These are phyloP conservation scores for Calonectria pauciramosa DNA, from an alignment of 2,329 filamentous ascomycete genomes.

Conservation along the genomic window DNA sequence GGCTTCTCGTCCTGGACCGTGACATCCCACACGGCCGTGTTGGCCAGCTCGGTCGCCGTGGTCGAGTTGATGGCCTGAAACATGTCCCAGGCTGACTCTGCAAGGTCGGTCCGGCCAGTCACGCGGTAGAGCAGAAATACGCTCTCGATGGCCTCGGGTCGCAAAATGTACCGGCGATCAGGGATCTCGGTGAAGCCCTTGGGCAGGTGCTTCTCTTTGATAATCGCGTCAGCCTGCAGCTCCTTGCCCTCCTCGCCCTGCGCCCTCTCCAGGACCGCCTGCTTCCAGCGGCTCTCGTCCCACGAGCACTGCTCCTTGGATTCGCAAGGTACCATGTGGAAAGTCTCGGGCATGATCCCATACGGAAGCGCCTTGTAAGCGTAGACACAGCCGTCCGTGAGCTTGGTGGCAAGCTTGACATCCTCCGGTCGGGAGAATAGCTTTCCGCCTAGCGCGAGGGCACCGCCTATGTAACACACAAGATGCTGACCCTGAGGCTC, in stretches of 20 bases:
- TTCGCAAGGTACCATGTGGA: slow-evolving; percentile 58
- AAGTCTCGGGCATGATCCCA: slow-evolving; percentile 67
- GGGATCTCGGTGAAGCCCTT: slow-evolving; percentile 74
- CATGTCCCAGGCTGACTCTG: slow-evolving; percentile 68
- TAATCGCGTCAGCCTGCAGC: slow-evolving; percentile 41
- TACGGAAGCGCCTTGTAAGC: slow-evolving; percentile 62
- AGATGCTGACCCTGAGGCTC: slow-evolving; percentile 59
- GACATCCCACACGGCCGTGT: slow-evolving; percentile 63
- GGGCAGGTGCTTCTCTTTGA: slow-evolving; percentile 51
- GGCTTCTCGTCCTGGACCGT: slow-evolving; percentile 45
- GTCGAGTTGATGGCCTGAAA: slow-evolving; percentile 61
- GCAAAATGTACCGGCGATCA: slow-evolving; percentile 65
- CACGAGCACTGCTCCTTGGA: slow-evolving; percentile 51
- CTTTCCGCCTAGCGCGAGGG: slow-evolving; percentile 63
- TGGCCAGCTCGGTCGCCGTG: slow-evolving; percentile 62
- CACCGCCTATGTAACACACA: slow-evolving; percentile 66
- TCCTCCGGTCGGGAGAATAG: slow-evolving; percentile 58
- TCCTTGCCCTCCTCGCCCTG: slow-evolving; percentile 42
- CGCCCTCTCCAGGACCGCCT: slow-evolving; percentile 43
- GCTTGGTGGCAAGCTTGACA: slow-evolving; percentile 58
- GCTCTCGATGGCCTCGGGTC: slow-evolving; percentile 67
- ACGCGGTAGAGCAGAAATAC: slow-evolving; percentile 68
- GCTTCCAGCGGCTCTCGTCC: slow-evolving; percentile 54
- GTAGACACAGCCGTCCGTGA: slow-evolving; percentile 67
- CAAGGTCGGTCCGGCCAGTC: slow-evolving; percentile 60